Conservation (phyloP, 345 rosid genomes). For the Bruguiera sexangula region DNA sequence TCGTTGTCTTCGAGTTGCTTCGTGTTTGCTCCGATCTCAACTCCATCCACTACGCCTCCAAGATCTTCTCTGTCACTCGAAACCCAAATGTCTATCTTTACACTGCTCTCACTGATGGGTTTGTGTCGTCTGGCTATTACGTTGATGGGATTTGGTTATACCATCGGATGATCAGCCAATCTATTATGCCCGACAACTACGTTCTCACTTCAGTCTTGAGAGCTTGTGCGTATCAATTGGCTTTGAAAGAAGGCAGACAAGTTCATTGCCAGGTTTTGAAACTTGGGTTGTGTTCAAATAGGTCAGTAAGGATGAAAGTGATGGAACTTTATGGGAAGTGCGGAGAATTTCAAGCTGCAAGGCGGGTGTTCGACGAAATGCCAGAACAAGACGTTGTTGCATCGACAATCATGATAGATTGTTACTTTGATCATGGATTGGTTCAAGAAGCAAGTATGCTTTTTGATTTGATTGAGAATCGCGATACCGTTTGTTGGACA, state of each 20-base stretch:
- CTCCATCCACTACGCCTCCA: constrained; percentile 45
- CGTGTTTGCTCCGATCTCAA: constrained; percentile 40
- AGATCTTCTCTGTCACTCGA: constrained; percentile 35
- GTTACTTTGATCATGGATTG: constrained; percentile 40
- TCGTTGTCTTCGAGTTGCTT: constrained; percentile 56
- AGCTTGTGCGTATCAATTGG: constrained; percentile 37
- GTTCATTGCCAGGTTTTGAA: constrained; percentile 57
- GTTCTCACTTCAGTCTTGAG: constrained; percentile 45
- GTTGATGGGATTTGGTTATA: constrained; percentile 44
- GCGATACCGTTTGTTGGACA: constrained; percentile 70
- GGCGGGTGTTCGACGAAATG: constrained; percentile 54
- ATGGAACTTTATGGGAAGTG: constrained; percentile 47
- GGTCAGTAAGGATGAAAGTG: constrained; percentile 44
- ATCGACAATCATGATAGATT: constrained; percentile 41
- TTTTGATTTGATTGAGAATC: constrained; percentile 36
- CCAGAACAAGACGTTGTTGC: constrained; percentile 53
- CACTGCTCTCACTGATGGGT: constrained; percentile 60
- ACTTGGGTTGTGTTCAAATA: constrained; percentile 43
- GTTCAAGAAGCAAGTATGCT: constrained; percentile 38
- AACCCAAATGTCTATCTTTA: constrained; percentile 52
- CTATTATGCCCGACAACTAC: constrained; percentile 47
- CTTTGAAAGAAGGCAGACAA: constrained; percentile 35
- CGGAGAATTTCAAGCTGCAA: constrained; percentile 36
- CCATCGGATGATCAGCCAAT: constrained; percentile 36
- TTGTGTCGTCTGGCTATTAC: constrained; percentile 37